A percentile compares a stretch with the other conserved stretches of the same genome.
phyloP scores from a whole-genome alignment of 805 yeast species.

The Saccharomycopsis fibuligera region DNA sequence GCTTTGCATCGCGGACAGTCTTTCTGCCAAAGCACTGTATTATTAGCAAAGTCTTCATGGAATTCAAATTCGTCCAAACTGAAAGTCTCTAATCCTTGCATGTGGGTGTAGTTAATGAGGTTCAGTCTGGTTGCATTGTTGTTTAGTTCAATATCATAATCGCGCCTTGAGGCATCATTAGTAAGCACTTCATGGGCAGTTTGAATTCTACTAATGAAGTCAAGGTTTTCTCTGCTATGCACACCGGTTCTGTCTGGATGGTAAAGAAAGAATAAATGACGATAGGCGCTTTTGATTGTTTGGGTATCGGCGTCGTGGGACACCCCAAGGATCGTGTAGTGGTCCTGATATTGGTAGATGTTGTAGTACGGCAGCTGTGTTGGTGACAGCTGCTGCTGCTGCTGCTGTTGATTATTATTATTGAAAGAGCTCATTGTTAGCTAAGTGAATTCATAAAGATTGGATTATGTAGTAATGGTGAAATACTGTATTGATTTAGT shows the following conservation, averaged over 20 bases:
- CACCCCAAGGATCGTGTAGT: constrained; percentile 58
- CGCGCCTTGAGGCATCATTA: constrained; percentile 32
- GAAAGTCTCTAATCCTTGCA: constrained; percentile 60
- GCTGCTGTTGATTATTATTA: too few species aligned
- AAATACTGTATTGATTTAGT: too few species aligned
- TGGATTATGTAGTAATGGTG: too few species aligned
- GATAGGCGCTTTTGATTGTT: constrained; percentile 60
- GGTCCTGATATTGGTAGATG: background rate
- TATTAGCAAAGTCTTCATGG: constrained; percentile 30
- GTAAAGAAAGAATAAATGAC: constrained; percentile 44
- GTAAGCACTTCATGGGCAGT: constrained; percentile 57
- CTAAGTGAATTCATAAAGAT: too few species aligned
- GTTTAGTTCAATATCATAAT: constrained; percentile 48
- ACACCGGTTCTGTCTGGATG: constrained; percentile 66
- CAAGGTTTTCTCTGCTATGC: constrained; percentile 9
- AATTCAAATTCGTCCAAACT: constrained; percentile 57
- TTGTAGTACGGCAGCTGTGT: too few species aligned
- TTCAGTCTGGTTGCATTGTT: constrained; percentile 30
- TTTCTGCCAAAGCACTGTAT: constrained; percentile 36
- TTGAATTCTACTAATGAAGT: constrained; percentile 42
- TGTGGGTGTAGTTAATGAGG: constrained; percentile 35
- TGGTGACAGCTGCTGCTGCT: too few species aligned
- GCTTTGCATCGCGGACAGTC: constrained; percentile 66
- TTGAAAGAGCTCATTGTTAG: too few species aligned
- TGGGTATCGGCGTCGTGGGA: constrained; percentile 30